These are phyloP conservation scores for Linanthus parryae DNA, from an alignment of 148 eudicot genomes.

Conservation along the genomic window DNA sequence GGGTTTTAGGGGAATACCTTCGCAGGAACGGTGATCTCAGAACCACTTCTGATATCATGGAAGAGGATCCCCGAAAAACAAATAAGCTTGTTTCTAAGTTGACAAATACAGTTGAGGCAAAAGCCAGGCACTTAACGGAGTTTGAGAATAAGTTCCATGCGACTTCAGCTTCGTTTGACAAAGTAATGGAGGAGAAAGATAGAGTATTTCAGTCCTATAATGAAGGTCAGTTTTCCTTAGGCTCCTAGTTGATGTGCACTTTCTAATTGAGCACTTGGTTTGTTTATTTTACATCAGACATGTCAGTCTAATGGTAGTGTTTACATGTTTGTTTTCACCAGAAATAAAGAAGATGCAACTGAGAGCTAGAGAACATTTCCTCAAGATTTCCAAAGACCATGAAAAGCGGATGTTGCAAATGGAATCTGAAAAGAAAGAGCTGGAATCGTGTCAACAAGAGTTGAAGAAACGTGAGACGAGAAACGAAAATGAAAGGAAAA, in stretches of 20 bases:
- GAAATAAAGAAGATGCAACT: slow-evolving; percentile 69
- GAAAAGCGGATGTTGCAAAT: slow-evolving; percentile 63
- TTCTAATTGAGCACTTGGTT: no score
- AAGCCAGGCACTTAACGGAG: slow-evolving; percentile 49
- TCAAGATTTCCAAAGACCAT: slow-evolving; percentile 72
- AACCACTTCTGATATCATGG: slow-evolving; percentile 62
- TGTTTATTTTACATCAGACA: no score
- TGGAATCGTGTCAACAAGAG: slow-evolving; percentile 62
- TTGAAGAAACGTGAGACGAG: slow-evolving; percentile 75
- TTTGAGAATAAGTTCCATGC: slow-evolving; percentile 43
- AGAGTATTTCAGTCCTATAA: slow-evolving; percentile 65
- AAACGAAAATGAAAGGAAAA: slow-evolving; percentile 69
- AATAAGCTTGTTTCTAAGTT: slow-evolving; percentile 60
- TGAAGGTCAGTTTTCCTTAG: slow-evolving; percentile 64
- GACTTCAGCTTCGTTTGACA: slow-evolving; percentile 35
- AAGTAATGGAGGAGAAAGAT: slow-evolving; percentile 65
- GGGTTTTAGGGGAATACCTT: slow-evolving; percentile 68
- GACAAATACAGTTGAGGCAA: slow-evolving; percentile 53
- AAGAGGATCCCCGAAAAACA: slow-evolving; percentile 55
- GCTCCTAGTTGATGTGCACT: no score
- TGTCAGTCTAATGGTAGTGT: no score
- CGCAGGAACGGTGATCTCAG: slow-evolving; percentile 75
- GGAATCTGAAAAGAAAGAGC: slow-evolving; percentile 55
- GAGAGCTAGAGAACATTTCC: slow-evolving; percentile 69
- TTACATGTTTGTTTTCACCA: slow-evolving; percentile 27